Evolutionary conservation across 1,139 yeast genomes (phyloP).

Genomic region (Hanseniaspora uvarum): DNA sequence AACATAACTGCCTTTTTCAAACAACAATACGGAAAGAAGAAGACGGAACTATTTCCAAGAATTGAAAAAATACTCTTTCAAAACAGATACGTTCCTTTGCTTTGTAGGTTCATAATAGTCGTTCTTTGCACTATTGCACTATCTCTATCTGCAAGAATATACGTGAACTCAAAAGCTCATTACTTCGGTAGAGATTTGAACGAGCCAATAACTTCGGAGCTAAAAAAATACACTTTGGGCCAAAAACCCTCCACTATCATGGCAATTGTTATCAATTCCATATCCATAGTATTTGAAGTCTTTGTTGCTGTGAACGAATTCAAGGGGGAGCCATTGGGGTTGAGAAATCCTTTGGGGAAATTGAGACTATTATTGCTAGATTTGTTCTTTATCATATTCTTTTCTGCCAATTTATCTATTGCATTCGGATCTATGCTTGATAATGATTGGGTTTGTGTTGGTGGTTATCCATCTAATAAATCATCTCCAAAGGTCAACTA

Average conservation of each 20-base stretch:
- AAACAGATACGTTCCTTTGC: constrained; percentile 72
- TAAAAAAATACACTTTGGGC: constrained; percentile 39
- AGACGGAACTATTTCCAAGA: constrained; percentile 56
- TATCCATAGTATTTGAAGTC: constrained; percentile 64
- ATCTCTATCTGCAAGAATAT: constrained; percentile 59
- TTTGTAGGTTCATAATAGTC: constrained; percentile 60
- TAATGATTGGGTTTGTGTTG: constrained; percentile 67
- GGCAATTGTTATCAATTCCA: constrained; percentile 77
- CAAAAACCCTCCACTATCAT: constrained; percentile 87
- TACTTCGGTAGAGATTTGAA: constrained; percentile 20
- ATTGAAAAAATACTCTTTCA: constrained; percentile 51
- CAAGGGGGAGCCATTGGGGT: constrained; percentile 80
- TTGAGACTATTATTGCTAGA: constrained; percentile 70
- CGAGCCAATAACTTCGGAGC: constrained; percentile 19
- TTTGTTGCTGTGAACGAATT: constrained; percentile 88
- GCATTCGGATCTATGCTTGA: constrained; percentile 78
- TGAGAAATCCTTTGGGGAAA: constrained; percentile 73
- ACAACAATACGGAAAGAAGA: constrained; percentile 39
- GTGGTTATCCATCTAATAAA: constrained; percentile 27
- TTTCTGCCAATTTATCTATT: constrained; percentile 79
- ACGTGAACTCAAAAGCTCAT: constrained; percentile 35
- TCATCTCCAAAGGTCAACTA: constrained; percentile 29
- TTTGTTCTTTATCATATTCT: constrained; percentile 75
- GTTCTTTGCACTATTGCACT: constrained; percentile 52
- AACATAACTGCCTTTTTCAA: constrained; percentile 27